Base-by-base conservation (phyloP, 257 asterid species). In the Penstemon newberryi region DNA sequence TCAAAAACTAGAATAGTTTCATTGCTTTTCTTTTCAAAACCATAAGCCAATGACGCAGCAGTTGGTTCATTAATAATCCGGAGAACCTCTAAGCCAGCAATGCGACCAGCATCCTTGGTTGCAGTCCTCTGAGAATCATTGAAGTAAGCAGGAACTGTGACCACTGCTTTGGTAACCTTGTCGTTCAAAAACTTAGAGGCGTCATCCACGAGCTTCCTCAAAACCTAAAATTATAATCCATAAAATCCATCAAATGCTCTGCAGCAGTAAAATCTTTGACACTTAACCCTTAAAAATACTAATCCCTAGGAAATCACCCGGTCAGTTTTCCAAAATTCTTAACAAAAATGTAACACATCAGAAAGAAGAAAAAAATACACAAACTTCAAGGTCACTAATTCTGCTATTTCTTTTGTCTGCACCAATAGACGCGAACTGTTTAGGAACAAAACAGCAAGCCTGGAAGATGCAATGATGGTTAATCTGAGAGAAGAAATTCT, bases 151-250 rank as follows among this genome's bases (percentile, higher is more conserved):
- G 84, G 84, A 59, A 79, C 84, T 0, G 84, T 75, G 19, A 79
- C 84, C 33, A 79, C 84, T 4, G 84, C 84, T 72, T 79, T 71
- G 37, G 87, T 80, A 33, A 88, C 95, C 77, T 88, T 85, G 75
- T 88, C 95, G 54, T 82, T 88, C 83, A 85, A 60, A 72, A 88
- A 88, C 74, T 88, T 88, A 8, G 80, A 75, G 5, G 75, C 80
- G 47, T 88, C 95, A 69, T 85, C 95, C 63, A 88, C 92, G 59
- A 88, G 89, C 84, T 88, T 88, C 69, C 95, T 85, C 84, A 88
- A 65, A 43, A 88, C 95, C 95, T 88, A 67, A 38, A 71, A 33
- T 19, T 5, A 19, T n/a, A 64, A 36, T 8, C 7, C 19, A 37
- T 3, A 19, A 42, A 50, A 39, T 6, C 4, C 36, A 19, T 62